Base-by-base conservation (phyloP, 2,329 filamentous ascomycete species). In the Monosporascus sp. region DNA sequence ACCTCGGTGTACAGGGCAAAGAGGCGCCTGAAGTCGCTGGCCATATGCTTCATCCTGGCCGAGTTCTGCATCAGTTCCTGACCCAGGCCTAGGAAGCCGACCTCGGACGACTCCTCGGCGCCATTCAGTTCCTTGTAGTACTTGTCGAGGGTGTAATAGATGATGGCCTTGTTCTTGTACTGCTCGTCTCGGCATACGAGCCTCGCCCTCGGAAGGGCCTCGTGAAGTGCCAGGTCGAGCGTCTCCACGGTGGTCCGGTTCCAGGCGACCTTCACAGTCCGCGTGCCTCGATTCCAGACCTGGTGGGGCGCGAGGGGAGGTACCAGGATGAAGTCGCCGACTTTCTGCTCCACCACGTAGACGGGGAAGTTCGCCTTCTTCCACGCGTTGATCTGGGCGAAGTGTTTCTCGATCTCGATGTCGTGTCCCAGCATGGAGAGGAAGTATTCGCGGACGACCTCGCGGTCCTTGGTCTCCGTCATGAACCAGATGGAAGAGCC, bases 401-500 rank as follows among this genome's bases (percentile, higher is more conserved):
- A 97, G 69, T 97, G 93, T 59, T 93, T 90, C 66, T 99, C 94
- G 18, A 97, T 90, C 65, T 97, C 93, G 55, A 97, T 92, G 63
- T 99, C 93, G 65, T 99, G 94, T 1, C 94, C 94, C 5, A 99
- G 79, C 69, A 90, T 89, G 1, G 91, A 96, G 48, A 95, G 75
- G 75, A 95, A 99, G 68, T 96, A 97, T 65, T 97, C 93, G 0
- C 91, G 87, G 2, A 97, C 91, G 4, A 93, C 79, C 56, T 92
- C 87, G 2, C 94, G 85, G 64, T 99, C 94, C 63, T 94, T 95
- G 37, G 86, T 91, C 68, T 97, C 91, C 0, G 94, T 97, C 94
- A 99, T 97, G 67, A 97, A 96, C 94, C 94, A 99, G 38, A 99
- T 83, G 0, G 94, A 97, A 51, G 89, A 96, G 2, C 94, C 94